Percentiles rank a stretch among this genome's conserved stretches.
phyloP scores from a whole-genome alignment of 495 filamentous ascomycete genomes.

The Annulohypoxylon stygium region DNA sequence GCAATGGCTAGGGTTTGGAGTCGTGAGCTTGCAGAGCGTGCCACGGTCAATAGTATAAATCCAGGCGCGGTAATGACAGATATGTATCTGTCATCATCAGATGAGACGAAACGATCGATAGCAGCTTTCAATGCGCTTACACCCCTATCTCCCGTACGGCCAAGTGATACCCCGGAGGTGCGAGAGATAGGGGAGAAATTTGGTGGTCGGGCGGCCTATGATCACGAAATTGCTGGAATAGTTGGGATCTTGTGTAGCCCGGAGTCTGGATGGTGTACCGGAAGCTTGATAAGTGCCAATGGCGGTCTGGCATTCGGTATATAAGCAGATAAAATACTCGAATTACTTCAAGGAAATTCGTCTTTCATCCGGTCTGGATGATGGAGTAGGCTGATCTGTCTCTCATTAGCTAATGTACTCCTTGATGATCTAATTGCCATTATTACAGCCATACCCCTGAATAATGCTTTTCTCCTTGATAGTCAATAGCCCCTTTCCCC shows the following conservation, averaged over 20 bases:
- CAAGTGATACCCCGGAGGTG: constrained; percentile 68
- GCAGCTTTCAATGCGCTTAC: constrained; percentile 67
- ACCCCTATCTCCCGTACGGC: constrained; percentile 66
- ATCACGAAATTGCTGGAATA: constrained; percentile 82
- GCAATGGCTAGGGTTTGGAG: constrained; percentile 94
- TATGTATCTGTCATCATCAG: constrained; percentile 59
- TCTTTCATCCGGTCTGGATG: too few relatives aligned
- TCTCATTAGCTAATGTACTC: too few relatives aligned
- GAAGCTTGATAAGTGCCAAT: constrained; percentile 88
- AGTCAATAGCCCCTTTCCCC: too few relatives aligned
- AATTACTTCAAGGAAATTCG: neutral
- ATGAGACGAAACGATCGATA: constrained; percentile 20
- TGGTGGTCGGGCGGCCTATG: constrained; percentile 79
- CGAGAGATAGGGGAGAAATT: constrained; percentile 69
- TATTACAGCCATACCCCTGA: too few relatives aligned
- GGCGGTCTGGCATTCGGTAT: constrained; percentile 72
- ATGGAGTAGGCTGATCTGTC: too few relatives aligned
- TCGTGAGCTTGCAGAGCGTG: constrained; percentile 79
- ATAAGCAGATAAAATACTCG: neutral
- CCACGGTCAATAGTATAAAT: constrained; percentile 89
- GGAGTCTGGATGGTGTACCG: constrained; percentile 85
- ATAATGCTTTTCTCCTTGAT: too few relatives aligned
- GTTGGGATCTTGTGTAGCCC: constrained; percentile 84
- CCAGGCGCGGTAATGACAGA: constrained; percentile 89
- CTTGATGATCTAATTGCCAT: too few relatives aligned